phyloP scores from a whole-genome alignment of 2,329 filamentous ascomycete species.

The Fusarium algeriense region DNA sequence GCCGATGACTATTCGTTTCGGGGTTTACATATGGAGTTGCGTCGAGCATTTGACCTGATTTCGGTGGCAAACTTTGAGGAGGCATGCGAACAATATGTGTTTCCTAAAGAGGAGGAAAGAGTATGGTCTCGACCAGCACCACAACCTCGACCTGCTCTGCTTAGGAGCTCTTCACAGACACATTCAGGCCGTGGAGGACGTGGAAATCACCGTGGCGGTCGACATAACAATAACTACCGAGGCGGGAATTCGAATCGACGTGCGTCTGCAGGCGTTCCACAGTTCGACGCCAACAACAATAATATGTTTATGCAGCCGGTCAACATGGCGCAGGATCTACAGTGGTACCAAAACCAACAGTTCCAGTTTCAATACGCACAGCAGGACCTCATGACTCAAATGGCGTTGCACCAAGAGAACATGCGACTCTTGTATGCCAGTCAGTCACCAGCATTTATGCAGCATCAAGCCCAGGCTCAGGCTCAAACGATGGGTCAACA shows the following conservation, averaged over 20 bases:
- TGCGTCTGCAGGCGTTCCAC: slow-evolving; percentile 64
- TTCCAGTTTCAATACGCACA: slow-evolving; percentile 58
- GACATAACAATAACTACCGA: slow-evolving; percentile 60
- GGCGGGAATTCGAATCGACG: slow-evolving; percentile 63
- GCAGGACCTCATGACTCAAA: slow-evolving; percentile 57
- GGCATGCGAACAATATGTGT: slow-evolving; percentile 89
- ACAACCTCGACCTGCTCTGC: slow-evolving; percentile 66
- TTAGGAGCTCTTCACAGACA: slow-evolving; percentile 72
- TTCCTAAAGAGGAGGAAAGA: slow-evolving; percentile 82
- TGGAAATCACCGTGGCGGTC: slow-evolving; percentile 62
- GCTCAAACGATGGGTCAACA: slow-evolving; percentile 52
- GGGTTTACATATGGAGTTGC: slow-evolving; percentile 89
- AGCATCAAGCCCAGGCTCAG: slow-evolving; percentile 46
- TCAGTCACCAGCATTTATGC: slow-evolving; percentile 51
- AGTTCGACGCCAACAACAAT: slow-evolving; percentile 60
- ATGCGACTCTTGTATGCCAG: slow-evolving; percentile 53
- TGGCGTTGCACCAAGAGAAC: slow-evolving; percentile 56
- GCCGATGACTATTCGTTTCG: slow-evolving; percentile 95
- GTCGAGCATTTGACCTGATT: slow-evolving; percentile 87
- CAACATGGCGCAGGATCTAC: slow-evolving; percentile 60
- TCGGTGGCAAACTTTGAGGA: slow-evolving; percentile 82
- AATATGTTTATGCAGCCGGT: slow-evolving; percentile 60
- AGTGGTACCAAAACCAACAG: slow-evolving; percentile 62
- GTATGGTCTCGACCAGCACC: slow-evolving; percentile 69
- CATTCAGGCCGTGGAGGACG: slow-evolving; percentile 63